Conservation (phyloP, 106 monocot genomes). For the Phalaenopsis equestris region DNA sequence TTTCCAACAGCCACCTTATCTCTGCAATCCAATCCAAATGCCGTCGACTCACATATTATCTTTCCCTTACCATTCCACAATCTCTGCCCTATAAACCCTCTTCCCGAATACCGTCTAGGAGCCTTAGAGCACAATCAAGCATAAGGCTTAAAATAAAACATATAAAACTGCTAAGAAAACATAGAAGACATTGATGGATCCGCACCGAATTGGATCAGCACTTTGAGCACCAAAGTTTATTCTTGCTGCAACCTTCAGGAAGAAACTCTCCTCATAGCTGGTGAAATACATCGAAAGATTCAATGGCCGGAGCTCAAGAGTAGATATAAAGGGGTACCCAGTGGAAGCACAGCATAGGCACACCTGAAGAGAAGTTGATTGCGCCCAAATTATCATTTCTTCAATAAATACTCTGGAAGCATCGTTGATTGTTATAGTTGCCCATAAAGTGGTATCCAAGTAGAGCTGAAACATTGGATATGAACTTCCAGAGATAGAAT, state of each 20-base stretch:
- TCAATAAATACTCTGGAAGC: conserved; percentile 15
- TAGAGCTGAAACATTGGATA: conserved; percentile 37
- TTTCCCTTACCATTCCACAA: too few species aligned
- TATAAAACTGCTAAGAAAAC: not conserved
- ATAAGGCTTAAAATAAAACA: not conserved
- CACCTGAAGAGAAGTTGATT: conserved; percentile 22
- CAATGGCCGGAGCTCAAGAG: conserved; percentile 34
- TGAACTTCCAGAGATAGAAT: conserved; percentile 21
- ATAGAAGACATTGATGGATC: not conserved
- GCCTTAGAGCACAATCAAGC: too few species aligned
- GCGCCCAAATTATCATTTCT: conserved; percentile 34
- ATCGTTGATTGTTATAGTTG: conserved; percentile 30
- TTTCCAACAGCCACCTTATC: too few species aligned
- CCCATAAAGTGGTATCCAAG: conserved; percentile 28
- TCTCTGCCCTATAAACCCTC: too few species aligned
- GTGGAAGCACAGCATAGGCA: conserved; percentile 38
- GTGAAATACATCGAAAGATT: conserved; percentile 38
- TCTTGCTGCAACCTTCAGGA: conserved; percentile 30
- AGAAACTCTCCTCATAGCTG: conserved; percentile 28
- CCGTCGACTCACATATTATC: too few species aligned
- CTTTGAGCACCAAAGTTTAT: conserved; percentile 35
- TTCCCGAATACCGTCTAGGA: too few species aligned
- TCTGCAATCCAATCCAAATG: too few species aligned
- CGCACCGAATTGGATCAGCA: conserved; percentile 31
- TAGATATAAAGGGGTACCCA: conserved; percentile 35